Evolutionary conservation across 1,284 basidiomycete species (phyloP).

Genomic region (Ceratobasidium sp.): DNA sequence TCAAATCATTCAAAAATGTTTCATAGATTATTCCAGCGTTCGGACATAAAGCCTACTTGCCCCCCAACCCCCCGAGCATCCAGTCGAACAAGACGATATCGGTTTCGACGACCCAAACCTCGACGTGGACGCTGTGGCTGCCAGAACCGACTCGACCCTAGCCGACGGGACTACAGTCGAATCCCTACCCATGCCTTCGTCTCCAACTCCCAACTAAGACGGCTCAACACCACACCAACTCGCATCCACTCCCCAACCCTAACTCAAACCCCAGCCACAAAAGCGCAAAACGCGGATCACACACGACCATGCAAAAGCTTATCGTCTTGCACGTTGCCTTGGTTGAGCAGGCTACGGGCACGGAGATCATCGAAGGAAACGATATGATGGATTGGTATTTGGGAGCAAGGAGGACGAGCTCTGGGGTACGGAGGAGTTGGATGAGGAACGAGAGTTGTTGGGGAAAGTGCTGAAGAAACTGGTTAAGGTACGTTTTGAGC

Average conservation of each 20-base stretch:
- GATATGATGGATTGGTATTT: slow-evolving; percentile 98
- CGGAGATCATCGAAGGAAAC: slow-evolving; percentile 85
- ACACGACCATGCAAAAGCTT: slow-evolving; percentile 90
- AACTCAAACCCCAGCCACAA: slow-evolving; percentile 54
- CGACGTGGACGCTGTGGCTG: slow-evolving; percentile 58
- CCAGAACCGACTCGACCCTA: slow-evolving; percentile 50
- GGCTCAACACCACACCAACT: too few species aligned
- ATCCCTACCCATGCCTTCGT: too few species aligned
- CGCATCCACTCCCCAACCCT: too few species aligned
- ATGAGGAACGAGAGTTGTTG: slow-evolving; percentile 90
- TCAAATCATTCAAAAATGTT: neutral
- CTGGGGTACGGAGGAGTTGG: slow-evolving; percentile 87
- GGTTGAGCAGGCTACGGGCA: slow-evolving; percentile 79
- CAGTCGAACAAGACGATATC: slow-evolving; percentile 99
- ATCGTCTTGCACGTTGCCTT: slow-evolving; percentile 85
- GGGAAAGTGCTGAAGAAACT: slow-evolving; percentile 90
- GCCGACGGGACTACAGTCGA: slow-evolving; percentile 42
- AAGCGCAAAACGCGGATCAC: slow-evolving; percentile 91
- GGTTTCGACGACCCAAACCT: slow-evolving; percentile 90
- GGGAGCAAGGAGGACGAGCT: slow-evolving; percentile 85
- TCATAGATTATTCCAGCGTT: slow-evolving; percentile 87
- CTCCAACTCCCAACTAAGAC: too few species aligned
- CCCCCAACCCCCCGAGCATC: slow-evolving; percentile 96
- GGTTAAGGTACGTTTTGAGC: slow-evolving; percentile 53
- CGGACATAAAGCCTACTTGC: slow-evolving; percentile 93